Base-by-base conservation (phyloP, 345 rosid species). In the Populus alba region DNA sequence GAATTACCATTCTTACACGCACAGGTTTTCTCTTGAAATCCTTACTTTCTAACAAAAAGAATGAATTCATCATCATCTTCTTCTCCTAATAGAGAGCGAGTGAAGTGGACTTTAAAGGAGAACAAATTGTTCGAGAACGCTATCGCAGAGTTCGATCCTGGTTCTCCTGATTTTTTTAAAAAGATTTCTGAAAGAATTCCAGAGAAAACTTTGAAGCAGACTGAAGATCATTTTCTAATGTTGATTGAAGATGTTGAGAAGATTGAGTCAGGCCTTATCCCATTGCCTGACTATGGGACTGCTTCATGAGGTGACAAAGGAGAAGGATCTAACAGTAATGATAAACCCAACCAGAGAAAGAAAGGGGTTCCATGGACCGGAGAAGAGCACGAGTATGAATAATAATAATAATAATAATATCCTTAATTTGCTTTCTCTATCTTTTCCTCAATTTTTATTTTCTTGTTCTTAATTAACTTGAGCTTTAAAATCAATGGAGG, bases 121-220 rank as follows among this genome's bases (percentile, higher is more conserved):
- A 72, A 72, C 49, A 78, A 72, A 47, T 11, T 51, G 71, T 73
- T 78, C 11, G 77, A 78, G 62, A 33, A 63, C 17, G 66, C 66
- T 16, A 20, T 78, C 13, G 81, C 73, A 1, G 25, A 57, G 8
- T 8, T 49, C 18, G 29, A 0, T 8, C 0, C 4, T 4, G 76
- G 37, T 8, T 13, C 71, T 49, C 23, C 29, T 20, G 43, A 23
- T 65, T 65, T 25, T 27, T 55, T 72, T 17, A 41, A 62, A 31
- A 4, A 29, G 18, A 20, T 53, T 53, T 74, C 81, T 39, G 15
- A 73, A 8, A 38, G 23, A 18, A 1, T 79, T 20, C 78, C 81
- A 3, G 16, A 61, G 10, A 73, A 79, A 38, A 73, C 73, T 27
- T 33, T 66, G 12, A 4, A 37, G 33, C 77, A 79, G 27, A 15